Evolutionary conservation across 768 basidiomycete genomes (phyloP).

Genomic region (Lactarius trivialis): DNA sequence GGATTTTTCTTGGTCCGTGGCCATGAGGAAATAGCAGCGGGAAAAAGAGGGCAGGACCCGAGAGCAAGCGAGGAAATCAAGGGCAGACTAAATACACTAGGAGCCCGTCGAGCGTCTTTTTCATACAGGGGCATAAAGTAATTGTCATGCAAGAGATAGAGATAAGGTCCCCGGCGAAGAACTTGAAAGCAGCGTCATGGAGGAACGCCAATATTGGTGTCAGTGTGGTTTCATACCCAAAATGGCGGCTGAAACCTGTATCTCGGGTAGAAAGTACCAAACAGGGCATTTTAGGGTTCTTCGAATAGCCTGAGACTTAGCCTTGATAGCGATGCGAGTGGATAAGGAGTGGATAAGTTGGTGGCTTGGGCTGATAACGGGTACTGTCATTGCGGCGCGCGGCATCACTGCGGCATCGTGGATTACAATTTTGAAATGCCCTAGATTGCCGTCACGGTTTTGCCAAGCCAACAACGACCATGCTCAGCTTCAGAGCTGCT

Average conservation of each 20-base stretch:
- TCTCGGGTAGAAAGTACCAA: background rate
- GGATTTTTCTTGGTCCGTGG: constrained; percentile 6
- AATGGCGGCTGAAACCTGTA: background rate
- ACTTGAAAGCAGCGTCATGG: background rate
- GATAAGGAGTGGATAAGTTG: background rate
- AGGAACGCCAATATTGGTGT: background rate
- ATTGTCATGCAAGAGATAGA: background rate
- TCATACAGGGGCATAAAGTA: background rate
- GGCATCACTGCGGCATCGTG: too few relatives aligned
- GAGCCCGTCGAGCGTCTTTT: background rate
- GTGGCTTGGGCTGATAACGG: background rate
- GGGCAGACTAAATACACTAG: background rate
- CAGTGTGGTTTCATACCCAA: background rate
- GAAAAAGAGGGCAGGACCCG: background rate
- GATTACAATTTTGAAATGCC: too few relatives aligned
- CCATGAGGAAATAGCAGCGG: constrained; percentile 1
- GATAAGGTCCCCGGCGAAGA: background rate
- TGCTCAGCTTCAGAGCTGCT: constrained; percentile 1
- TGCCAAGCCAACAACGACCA: background rate
- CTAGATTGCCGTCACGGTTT: background rate
- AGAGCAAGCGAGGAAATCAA: background rate
- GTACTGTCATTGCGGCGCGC: background rate
- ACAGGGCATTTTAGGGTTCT: background rate
- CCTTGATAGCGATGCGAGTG: background rate
- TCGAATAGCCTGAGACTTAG: background rate